Evolutionary conservation across 2,329 filamentous ascomycete genomes (phyloP), one percentile per base, ranked within the genome.

Genomic region (Aphanoascus verrucosus): DNA sequence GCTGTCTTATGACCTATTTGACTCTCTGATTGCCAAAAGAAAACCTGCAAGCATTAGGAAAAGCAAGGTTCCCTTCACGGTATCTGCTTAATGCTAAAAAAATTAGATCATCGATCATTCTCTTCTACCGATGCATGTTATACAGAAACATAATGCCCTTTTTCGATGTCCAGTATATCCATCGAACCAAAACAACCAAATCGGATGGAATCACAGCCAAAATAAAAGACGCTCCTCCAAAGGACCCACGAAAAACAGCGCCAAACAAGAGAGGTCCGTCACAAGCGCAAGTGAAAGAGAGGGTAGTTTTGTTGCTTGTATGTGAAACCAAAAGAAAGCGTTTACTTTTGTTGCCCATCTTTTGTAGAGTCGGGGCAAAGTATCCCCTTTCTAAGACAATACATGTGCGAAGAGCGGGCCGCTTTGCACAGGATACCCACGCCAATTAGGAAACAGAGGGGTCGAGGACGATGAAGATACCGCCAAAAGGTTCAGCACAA

Each of bases 131-230:
- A 20, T n/a, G 23, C 7, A 28, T 28, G 23, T 41, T 34, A 47
- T 47, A 47, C 44, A 32, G 8, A 52, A 8, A 40, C 37, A 28
- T 19, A 40, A 20, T 46, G 19, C 50, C 20, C n/a, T n/a, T 14
- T 31, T 37, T 52, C 42, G 50, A 52, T 52, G 50, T 46, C 2
- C 42, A 45, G 50, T 52, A 41, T 52, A 38, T 40, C 50, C 50
- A 52, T 52, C 50, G 50, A 46, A 20, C n/a, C 32, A 31, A 17
- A 37, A 8, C 9, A 28, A 15, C 42, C 17, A 45, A 45, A 45
- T n/a, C n/a, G n/a, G n/a, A 45, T n/a, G 17, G 38, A n/a, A 28
- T 28, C 7, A 28, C 23, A 40, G 28, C 34, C 14, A 15, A 3
- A 42, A 32, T 20, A 19, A 41, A 14, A 40, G 32, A 4, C 15